Evolutionary conservation across 208 protist genomes (phyloP).

Genomic region (Hexamita inflata): DNA sequence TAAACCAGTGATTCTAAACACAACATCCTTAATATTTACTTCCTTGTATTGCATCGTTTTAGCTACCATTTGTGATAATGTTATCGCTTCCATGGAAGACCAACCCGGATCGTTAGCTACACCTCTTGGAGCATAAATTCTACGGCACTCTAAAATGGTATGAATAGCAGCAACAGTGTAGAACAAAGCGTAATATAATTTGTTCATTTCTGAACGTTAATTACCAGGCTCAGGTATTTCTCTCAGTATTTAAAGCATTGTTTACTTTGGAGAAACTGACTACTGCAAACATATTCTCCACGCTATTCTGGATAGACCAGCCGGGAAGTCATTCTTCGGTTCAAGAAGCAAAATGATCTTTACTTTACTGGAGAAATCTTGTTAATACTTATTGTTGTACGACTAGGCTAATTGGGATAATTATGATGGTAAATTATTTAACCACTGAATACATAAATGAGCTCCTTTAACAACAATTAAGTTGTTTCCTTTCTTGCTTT

Average conservation of each 20-base stretch:
- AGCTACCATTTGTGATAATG: not conserved
- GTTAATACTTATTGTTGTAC: not conserved
- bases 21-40: not conserved
- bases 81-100: not conserved
- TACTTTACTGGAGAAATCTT: not conserved
- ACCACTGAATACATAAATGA: not conserved
- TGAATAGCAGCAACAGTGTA: not conserved
- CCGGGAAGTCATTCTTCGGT: not conserved
- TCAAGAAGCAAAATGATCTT: constrained; percentile 21
- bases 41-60: too few relatives aligned
- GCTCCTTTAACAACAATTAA: constrained; percentile 7
- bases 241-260: not conserved
- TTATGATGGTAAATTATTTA: not conserved
- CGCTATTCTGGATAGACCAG: not conserved
- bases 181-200: not conserved
- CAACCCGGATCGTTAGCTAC: not conserved
- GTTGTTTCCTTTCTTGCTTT: not conserved
- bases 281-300: not conserved
- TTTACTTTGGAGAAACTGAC: not conserved
- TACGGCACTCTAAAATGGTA: not conserved
- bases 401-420: not conserved
- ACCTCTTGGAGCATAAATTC: constrained; percentile 1
- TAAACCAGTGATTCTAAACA: not conserved
- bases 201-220: not conserved
- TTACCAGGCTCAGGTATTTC: not conserved